A percentile compares a stretch with the other conserved stretches of the same genome.
Conservation (phyloP, 768 basidiomycete genomes). For the Omphalotus guepiniiformis region DNA sequence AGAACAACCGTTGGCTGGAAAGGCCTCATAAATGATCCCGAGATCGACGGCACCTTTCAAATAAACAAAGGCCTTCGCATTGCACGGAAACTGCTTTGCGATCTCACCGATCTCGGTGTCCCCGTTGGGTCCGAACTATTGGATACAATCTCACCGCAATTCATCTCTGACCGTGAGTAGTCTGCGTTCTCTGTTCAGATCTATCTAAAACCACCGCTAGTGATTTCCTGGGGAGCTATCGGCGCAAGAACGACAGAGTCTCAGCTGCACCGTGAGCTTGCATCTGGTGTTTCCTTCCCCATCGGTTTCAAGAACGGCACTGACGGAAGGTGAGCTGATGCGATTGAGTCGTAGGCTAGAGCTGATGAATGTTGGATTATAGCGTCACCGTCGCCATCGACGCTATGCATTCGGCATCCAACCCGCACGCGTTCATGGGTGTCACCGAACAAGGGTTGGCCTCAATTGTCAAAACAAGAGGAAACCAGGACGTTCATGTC, state of each 20-base stretch:
- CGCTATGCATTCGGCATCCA: conserved; percentile 89
- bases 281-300: conserved; percentile 94
- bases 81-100: conserved; percentile 85
- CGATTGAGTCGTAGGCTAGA: conserved; percentile 3
- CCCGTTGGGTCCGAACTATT: conserved; percentile 95
- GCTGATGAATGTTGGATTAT: conserved; percentile 12
- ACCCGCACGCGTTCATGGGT: conserved; percentile 96
- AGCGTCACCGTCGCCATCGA: conserved; percentile 89
- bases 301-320: conserved; percentile 99
- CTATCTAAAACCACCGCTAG: conserved; percentile 26
- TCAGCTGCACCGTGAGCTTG: conserved; percentile 94
- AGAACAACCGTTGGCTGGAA: conserved; percentile 98
- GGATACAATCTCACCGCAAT: conserved; percentile 81
- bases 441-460: conserved; percentile 85
- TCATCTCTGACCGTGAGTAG: conserved; percentile 67
- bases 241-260: conserved; percentile 97
- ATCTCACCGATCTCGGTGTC: conserved; percentile 84
- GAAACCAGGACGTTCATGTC: conserved; percentile 87
- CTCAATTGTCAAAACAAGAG: conserved; percentile 90
- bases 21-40: conserved; percentile 86
- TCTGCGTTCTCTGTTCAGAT: background rate
- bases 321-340: conserved; percentile 65
- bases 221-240: conserved; percentile 92
- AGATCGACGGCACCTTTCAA: conserved; percentile 90
- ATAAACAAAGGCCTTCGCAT: conserved; percentile 96